Base-by-base conservation (phyloP, 768 basidiomycete genomes). In the Leccinum aurantiacum region DNA sequence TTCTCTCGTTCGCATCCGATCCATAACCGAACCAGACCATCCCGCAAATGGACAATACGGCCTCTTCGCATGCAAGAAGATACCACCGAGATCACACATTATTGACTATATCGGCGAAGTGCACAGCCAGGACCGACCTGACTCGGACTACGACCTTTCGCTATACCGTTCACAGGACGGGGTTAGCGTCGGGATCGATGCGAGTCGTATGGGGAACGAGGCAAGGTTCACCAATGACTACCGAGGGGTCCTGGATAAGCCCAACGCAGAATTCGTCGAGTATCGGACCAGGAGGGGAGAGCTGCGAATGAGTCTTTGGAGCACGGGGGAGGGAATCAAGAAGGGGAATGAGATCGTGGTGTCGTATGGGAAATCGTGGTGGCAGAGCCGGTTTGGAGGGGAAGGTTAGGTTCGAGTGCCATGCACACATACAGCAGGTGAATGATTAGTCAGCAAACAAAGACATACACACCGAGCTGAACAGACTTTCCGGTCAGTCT, bases 191-290 rank as follows among this genome's bases (percentile, higher is more conserved):
- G 94, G 93, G 1, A 79, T 91, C 44, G 94, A 97, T 70, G 93
- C 93, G 19, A 78, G 78, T 29, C 64, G 48, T 3, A 83, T 83
- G 78, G 95, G 95, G 29, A 97, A 95, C 74, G 91, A 94, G 72
- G 89, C 88, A 1, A 79, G 95, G 67, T 95, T 96, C 70, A 80
- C 93, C 60, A 97, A 97, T 66, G 95, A 96, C 77, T 98, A 89
- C 74, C 82, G 95, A 57, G 91, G 93, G 3, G 78, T 94, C n/a
- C 76, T 70, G 53, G 71, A 73, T 24, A 87, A 78, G 69, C 85
- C 91, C 4, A 94, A 94, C 64, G 89, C 86, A 1, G 65, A 82
- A 29, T 93, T 93, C 65, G 76, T 79, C 53, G 90, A 92, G 46
- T 73, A 75, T 38, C 76, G 83, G 60, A 79, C 78, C 10, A 63